phyloP scores from a whole-genome alignment of 805 yeast genomes.

The Nakazawaea laoshanensis region DNA sequence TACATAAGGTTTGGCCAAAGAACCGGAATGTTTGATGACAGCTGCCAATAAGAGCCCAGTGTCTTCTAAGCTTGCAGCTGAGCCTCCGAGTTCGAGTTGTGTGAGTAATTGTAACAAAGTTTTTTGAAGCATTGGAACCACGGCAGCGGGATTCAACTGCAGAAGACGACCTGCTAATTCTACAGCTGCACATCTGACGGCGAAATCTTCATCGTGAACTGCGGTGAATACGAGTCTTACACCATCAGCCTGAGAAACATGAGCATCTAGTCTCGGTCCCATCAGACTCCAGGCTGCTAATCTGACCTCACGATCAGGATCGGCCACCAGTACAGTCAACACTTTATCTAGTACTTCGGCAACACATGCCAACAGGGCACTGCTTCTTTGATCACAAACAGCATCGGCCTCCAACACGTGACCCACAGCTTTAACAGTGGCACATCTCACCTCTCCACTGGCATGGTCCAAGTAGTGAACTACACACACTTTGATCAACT shows the following conservation, averaged over 20 bases:
- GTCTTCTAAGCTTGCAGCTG: conserved; percentile 73
- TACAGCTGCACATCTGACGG: conserved; percentile 71
- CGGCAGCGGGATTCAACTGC: conserved; percentile 86
- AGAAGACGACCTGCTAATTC: conserved; percentile 78
- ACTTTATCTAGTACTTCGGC: conserved; percentile 78
- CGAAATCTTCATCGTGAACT: conserved; percentile 82
- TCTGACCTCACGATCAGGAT: conserved; percentile 79
- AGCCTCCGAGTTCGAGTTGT: conserved; percentile 73
- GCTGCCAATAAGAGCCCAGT: conserved; percentile 69
- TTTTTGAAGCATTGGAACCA: conserved; percentile 86
- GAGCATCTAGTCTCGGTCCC: conserved; percentile 77
- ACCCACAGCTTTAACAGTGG: conserved; percentile 84
- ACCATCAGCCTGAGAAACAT: conserved; percentile 88
- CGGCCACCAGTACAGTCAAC: conserved; percentile 78
- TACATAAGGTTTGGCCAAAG: conserved; percentile 83
- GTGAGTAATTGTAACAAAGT: conserved; percentile 79
- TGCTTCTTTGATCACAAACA: too few species aligned
- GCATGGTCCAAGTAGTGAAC: conserved; percentile 79
- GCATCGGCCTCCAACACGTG: too few species aligned
- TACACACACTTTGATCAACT: conserved; percentile 79
- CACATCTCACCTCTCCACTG: conserved; percentile 66
- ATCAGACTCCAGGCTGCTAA: conserved; percentile 68
- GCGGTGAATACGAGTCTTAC: conserved; percentile 81
- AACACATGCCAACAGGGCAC: conserved; percentile 73
- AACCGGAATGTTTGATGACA: conserved; percentile 69